Conservation (phyloP, 768 basidiomycete species). For the Lyophyllum semitale region DNA sequence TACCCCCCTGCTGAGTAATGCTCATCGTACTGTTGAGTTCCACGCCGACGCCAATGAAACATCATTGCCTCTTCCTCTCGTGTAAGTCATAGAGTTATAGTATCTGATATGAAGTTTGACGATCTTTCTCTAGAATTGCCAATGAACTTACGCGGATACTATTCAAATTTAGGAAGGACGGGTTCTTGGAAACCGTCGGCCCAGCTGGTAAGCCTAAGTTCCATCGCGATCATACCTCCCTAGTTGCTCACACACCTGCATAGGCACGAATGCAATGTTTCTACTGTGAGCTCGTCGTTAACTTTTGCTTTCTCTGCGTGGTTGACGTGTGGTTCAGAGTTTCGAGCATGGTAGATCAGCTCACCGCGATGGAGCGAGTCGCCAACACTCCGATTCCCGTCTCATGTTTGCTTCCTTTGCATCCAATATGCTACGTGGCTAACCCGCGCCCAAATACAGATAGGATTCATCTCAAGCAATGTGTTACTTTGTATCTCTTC, state of each 20-base stretch:
- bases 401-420: constrained; percentile 54
- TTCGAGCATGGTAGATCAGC: constrained; percentile 81
- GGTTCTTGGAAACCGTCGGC: constrained; percentile 85
- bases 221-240: not conserved
- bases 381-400: constrained; percentile 85
- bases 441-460: constrained; percentile 42
- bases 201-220: constrained; percentile 64
- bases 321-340: constrained; percentile 43
- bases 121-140: constrained; percentile 54
- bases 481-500: constrained; percentile 90
- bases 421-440: not conserved
- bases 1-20: constrained; percentile 65
- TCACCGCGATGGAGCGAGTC: constrained; percentile 87
- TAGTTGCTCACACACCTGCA: constrained; percentile 2
- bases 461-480: constrained; percentile 92
- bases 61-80: constrained; percentile 79
- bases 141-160: constrained; percentile 74
- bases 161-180: constrained; percentile 77
- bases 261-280: constrained; percentile 79
- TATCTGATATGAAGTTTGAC: not conserved
- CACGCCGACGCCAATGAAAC: constrained; percentile 56
- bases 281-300: constrained; percentile 47
- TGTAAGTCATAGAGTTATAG: constrained; percentile 44
- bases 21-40: constrained; percentile 61
- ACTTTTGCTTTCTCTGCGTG: not conserved